A percentile compares a stretch with the other conserved stretches of the same genome.
Evolutionary conservation across 768 basidiomycete species (phyloP).

Genomic region (Phallus indusiatus): DNA sequence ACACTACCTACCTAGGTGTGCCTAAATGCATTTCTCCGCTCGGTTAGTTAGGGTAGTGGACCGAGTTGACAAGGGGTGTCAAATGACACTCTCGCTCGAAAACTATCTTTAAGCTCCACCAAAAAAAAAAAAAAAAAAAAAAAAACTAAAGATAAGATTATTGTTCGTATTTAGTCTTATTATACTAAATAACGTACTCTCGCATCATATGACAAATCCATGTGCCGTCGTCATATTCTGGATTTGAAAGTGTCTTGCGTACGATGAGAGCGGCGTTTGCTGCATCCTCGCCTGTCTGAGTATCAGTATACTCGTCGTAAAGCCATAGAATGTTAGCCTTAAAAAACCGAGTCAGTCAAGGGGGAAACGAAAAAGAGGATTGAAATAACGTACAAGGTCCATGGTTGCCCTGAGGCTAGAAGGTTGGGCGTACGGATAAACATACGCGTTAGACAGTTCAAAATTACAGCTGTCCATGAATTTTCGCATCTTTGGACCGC

Average conservation of each 20-base stretch:
- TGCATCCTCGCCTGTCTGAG: constrained; percentile 5
- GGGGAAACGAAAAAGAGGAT: background rate
- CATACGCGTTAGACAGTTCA: constrained; percentile 9
- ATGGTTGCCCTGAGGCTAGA: constrained; percentile 10
- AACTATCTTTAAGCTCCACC: too few species aligned
- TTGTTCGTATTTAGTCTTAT: background rate
- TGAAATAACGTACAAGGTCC: constrained; percentile 9
- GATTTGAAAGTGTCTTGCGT: constrained; percentile 7
- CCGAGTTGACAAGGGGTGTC: too few species aligned
- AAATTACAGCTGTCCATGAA: constrained; percentile 13
- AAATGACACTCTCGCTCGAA: too few species aligned
- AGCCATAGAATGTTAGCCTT: constrained; percentile 13
- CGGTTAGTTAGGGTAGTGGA: too few species aligned
- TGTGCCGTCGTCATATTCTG: constrained; percentile 4
- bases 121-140: too few species aligned
- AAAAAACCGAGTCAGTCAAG: background rate
- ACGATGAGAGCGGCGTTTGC: constrained; percentile 7
- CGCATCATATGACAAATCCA: constrained; percentile 11
- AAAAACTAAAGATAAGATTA: too few species aligned
- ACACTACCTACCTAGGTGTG: too few species aligned
- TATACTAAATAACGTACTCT: background rate
- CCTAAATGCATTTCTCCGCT: too few species aligned
- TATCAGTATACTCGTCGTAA: constrained; percentile 15
- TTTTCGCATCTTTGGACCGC: constrained; percentile 12
- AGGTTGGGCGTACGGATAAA: constrained; percentile 10